Evolutionary conservation across 75 land plant species (phyloP), one percentile per base, ranked within the genome.

Genomic region (Pseudotsuga menziesii): DNA sequence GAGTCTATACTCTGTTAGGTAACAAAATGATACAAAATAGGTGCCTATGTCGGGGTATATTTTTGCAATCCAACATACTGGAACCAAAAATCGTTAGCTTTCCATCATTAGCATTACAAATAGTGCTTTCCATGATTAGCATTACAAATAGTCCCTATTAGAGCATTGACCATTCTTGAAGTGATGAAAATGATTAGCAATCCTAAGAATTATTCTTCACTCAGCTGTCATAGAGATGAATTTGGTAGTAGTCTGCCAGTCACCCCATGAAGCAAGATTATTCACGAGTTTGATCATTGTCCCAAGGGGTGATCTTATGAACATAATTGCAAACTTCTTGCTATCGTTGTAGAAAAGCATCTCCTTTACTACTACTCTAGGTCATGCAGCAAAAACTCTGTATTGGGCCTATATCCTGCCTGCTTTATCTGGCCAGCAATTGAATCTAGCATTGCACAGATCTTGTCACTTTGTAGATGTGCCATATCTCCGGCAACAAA

Each of bases 401-500:
- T 29, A 64, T 17, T 64, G 69, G 39, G 69, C 19, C 15, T 6
- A 32, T 11, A 32, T 36, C 41, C 23, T 69, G 5, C 14, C 12
- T 69, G 72, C n/a, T 36, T 69, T 69, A 69, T 41, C 72, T 41
- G 5, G 23, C 36, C 48, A 69, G 23, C 72, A 7, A 41, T 69
- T 41, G 72, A 41, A 41, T 69, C 72, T n/a, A 69, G 48, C n/a
- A 39, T 39, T 29, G 13, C 23, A 69, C n/a, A n/a, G 36, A 69
- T 69, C 41, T 69, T 41, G 48, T 39, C 72, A 69, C n/a, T 69
- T n/a, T 36, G 72, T n/a, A 44, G 48, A 69, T 69, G 52, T 69
- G 72, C 72, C 72, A 41, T 69, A 44, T 69, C 72, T 69, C 72
- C 69, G 7, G 44, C 72, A 39, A 69, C 72, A 41, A 69, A 69